phyloP scores from a whole-genome alignment of 2,329 filamentous ascomycete genomes.

The Xylaria sp. region DNA sequence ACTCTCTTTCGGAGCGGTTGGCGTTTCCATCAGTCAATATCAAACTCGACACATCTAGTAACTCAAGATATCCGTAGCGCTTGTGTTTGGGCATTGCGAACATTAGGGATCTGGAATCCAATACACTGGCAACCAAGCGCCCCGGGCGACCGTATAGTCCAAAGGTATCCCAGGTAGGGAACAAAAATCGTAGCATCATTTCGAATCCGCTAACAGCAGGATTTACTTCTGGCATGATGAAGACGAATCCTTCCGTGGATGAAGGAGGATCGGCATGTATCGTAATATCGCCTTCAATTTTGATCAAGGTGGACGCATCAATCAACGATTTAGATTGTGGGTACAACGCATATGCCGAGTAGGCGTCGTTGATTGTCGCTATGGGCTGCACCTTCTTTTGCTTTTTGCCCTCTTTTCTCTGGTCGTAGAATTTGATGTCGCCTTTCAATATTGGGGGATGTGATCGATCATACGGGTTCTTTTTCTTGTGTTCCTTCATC shows the following conservation, averaged over 20 bases:
- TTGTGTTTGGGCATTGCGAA: conserved; percentile 94
- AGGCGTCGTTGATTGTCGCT: conserved; percentile 90
- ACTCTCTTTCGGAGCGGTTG: conserved; percentile 86
- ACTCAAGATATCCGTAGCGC: conserved; percentile 90
- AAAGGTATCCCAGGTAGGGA: conserved; percentile 95
- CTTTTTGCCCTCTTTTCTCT: conserved; percentile 77
- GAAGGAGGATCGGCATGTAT: conserved; percentile 84
- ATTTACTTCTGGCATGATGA: conserved; percentile 95
- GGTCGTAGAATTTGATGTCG: conserved; percentile 94
- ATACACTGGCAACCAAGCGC: conserved; percentile 85
- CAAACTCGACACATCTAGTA: conserved; percentile 82
- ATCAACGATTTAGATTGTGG: conserved; percentile 94
- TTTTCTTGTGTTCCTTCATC: conserved; percentile 84
- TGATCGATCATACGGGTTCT: conserved; percentile 82
- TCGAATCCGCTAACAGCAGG: conserved; percentile 95
- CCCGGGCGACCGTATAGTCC: conserved; percentile 89
- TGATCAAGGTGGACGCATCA: conserved; percentile 92
- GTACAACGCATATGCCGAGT: conserved; percentile 94
- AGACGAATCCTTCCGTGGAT: conserved; percentile 91
- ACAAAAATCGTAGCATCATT: conserved; percentile 91
- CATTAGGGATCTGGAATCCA: conserved; percentile 92
- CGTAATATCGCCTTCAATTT: conserved; percentile 90
- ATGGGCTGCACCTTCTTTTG: conserved; percentile 92
- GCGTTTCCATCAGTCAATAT: conserved; percentile 82
- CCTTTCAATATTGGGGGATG: conserved; percentile 77